phyloP scores from a whole-genome alignment of 108 stramenopile species.

The Schizochytrium sp. region DNA sequence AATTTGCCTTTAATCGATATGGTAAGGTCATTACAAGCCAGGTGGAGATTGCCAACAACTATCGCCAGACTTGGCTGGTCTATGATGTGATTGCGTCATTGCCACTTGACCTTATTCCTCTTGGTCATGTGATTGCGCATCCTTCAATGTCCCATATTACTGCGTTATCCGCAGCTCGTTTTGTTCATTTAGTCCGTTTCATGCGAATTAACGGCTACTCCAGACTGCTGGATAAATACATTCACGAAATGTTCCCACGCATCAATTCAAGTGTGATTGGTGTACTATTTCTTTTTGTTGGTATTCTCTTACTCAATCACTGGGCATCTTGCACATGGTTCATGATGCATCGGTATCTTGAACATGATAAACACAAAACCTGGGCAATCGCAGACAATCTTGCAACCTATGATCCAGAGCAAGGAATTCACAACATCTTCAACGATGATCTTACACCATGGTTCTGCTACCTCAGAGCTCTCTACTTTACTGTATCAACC shows the following conservation, averaged over 20 bases:
- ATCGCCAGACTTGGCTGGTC: conserved; percentile 67
- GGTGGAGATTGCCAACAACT: conserved; percentile 61
- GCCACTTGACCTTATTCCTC: conserved; percentile 64
- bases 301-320: conserved; percentile 74
- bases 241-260: conserved; percentile 67
- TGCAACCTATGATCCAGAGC: conserved; percentile 67
- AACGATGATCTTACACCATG: conserved; percentile 64
- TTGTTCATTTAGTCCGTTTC: conserved; percentile 68
- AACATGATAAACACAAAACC: conserved; percentile 66
- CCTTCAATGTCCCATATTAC: neutral
- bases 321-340: conserved; percentile 79
- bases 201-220: conserved; percentile 68
- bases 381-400: conserved; percentile 77
- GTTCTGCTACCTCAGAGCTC: conserved; percentile 72
- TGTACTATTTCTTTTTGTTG: conserved; percentile 65
- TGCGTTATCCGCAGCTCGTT: conserved; percentile 64
- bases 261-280: conserved; percentile 68
- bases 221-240: conserved; percentile 61
- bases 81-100: conserved; percentile 67
- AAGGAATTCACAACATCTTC: conserved; percentile 75
- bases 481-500: conserved; percentile 75
- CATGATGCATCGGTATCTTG: conserved; percentile 78
- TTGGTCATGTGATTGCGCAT: neutral
- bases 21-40: conserved; percentile 64
- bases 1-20: conserved; percentile 69